Base-by-base conservation (phyloP, 176 grass and related monocot species). In the Metroxylon sagu region DNA sequence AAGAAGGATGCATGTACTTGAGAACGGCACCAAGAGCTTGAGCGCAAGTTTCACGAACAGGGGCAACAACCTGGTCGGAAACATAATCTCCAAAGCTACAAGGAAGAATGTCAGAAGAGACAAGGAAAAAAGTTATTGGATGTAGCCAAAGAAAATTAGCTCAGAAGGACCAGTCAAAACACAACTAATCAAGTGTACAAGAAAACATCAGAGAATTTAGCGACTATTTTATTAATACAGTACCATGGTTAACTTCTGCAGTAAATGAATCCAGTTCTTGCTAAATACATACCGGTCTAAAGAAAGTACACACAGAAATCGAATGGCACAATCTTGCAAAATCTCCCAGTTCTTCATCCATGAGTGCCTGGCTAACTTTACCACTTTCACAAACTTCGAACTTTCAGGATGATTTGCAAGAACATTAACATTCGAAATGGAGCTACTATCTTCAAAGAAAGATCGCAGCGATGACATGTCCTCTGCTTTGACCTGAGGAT, bases 51-150 rank as follows among this genome's bases (percentile, higher is more conserved):
- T 98, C 93, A 74, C 87, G 84, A 65, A 92, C 93, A 75, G 93
- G 93, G 49, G 93, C 84, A 60, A 98, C 93, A 79, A 98, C 93
- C 79, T 98, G 87, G 78, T 98, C 93, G 50, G 93, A 98, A 71
- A 98, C 93, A 81, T 98, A 98, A 72, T 98, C 93, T 57, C 87
- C 93, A 85, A 98, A 98, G 58, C 93, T 98, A 50, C 53, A 39
- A 75, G 50, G 16, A 4, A 72, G 61, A 31, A 53, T 31, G 6
- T 49, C 8, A 43, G 12, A 43, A 12, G 35, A 58, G 29, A 53
- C 43, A 50, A 31, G 29, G 75, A 67, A 73, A 63, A 43, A 10
- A 35, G 6, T 35, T 35, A 8, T 35, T 35, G 31, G 31, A 43
- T 43, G 12, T 43, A 43, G 10, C 35, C 35, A 43, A 14, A 2